Percentiles rank a stretch among this genome's conserved stretches.
phyloP scores from a whole-genome alignment of 352 stramenopile genomes.

The Phytophthora palmivora region DNA sequence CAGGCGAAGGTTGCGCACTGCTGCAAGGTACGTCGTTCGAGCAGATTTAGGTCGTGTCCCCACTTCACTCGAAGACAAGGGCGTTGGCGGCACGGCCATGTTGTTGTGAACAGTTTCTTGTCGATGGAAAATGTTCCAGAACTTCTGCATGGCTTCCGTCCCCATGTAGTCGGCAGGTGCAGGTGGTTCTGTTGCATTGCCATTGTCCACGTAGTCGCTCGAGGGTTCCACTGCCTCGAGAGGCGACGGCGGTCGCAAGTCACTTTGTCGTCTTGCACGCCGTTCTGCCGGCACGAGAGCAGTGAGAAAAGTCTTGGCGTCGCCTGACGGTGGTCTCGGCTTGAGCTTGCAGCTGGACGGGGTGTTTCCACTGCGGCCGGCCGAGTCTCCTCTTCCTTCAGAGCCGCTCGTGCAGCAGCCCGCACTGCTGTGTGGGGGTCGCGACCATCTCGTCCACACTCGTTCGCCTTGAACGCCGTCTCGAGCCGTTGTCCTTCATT shows the following conservation, averaged over 20 bases:
- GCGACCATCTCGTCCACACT: conserved; percentile 22
- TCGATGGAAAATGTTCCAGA: conserved; percentile 79
- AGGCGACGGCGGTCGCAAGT: conserved; percentile 61
- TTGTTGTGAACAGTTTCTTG: conserved; percentile 70
- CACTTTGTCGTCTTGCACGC: conserved; percentile 15
- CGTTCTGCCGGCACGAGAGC: conserved; percentile 36
- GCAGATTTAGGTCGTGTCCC: conserved; percentile 50
- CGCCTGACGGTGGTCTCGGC: conserved; percentile 18
- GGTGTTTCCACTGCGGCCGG: conserved; percentile 15
- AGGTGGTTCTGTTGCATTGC: conserved; percentile 13
- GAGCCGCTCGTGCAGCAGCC: conserved; percentile 27
- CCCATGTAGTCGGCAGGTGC: conserved; percentile 69
- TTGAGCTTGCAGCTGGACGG: conserved; percentile 19
- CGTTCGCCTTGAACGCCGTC: conserved; percentile 16
- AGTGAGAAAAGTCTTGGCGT: conserved; percentile 57
- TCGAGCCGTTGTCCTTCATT: conserved; percentile 35
- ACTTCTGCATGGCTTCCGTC: conserved; percentile 56
- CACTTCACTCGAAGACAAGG: conserved; percentile 2
- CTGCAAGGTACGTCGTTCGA: conserved; percentile 68
- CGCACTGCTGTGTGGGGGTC: conserved; percentile 28
- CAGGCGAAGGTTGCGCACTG: conserved; percentile 60
- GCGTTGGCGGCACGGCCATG: conserved; percentile 22
- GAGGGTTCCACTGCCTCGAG: conserved; percentile 48
- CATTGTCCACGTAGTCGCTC: conserved; percentile 27
- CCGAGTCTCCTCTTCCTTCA: conserved; percentile 42